A percentile compares a stretch with the other conserved stretches of the same genome.
Evolutionary conservation across 208 protist genomes (phyloP).

Genomic region (Trypanosomatidae sp.): DNA sequence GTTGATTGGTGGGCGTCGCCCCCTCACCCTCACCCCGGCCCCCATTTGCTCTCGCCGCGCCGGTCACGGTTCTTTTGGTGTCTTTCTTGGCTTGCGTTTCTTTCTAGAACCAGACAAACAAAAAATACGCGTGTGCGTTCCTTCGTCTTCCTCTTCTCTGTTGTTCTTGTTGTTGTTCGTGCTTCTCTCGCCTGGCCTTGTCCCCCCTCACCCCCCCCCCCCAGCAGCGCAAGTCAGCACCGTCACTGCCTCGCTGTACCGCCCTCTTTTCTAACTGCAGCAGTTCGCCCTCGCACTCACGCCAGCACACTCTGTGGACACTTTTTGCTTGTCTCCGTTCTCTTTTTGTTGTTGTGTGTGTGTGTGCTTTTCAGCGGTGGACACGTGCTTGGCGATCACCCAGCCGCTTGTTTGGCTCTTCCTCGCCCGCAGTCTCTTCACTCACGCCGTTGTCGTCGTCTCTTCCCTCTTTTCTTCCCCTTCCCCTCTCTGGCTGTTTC

Average conservation of each 20-base stretch:
- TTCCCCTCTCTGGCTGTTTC: background rate
- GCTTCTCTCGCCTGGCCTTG: too few relatives aligned
- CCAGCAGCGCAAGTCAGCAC: background rate
- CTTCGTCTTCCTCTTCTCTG: background rate
- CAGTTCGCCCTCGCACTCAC: background rate
- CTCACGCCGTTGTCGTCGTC: background rate
- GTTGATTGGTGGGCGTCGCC: too few relatives aligned
- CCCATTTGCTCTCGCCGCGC: background rate
- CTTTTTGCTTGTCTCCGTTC: background rate
- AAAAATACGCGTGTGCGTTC: background rate
- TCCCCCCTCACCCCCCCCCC: background rate
- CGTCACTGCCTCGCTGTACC: background rate
- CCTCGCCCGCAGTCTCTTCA: background rate
- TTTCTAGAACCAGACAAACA: background rate
- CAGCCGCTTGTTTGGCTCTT: background rate
- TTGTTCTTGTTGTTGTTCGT: background rate
- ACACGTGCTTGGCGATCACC: background rate
- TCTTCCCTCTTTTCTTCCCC: background rate
- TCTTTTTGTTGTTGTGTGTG: background rate
- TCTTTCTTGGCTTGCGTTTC: background rate
- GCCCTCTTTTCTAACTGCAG: background rate
- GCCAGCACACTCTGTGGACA: too few relatives aligned
- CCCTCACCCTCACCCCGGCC: background rate
- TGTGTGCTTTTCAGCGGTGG: background rate
- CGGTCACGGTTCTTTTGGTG: background rate